These are phyloP conservation scores for Colletotrichum sp. DNA, from an alignment of 2,329 filamentous ascomycete genomes.

Conservation along the genomic window DNA sequence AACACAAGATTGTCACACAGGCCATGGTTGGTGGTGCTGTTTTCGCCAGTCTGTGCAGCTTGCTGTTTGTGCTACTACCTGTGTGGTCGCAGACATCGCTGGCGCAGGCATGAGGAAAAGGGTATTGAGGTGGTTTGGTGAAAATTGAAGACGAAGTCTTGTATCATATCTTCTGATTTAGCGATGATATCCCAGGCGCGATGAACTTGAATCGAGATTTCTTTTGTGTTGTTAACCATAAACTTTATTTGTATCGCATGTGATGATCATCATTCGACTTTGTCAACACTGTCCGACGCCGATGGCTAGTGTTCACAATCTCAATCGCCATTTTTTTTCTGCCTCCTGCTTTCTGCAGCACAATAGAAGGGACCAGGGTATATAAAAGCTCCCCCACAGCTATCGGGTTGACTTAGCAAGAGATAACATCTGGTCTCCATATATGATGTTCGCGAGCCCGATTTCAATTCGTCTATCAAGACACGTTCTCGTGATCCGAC, in stretches of 20 bases:
- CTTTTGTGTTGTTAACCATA: background rate
- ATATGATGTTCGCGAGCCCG: too few species aligned
- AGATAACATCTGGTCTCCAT: too few species aligned
- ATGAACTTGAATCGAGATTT: background rate
- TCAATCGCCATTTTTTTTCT: rapidly evolving
- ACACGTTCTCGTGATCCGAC: background rate
- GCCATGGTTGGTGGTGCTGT: constrained; percentile 41
- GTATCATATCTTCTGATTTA: background rate
- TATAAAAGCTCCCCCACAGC: background rate
- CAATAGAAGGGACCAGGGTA: rapidly evolving
- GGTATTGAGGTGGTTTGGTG: background rate
- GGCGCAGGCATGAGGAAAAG: background rate
- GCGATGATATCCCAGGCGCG: background rate
- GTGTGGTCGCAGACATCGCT: constrained; percentile 42
- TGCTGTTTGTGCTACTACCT: constrained; percentile 48
- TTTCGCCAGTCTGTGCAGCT: constrained; percentile 39
- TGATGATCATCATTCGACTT: background rate
- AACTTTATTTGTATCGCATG: rapidly evolving
- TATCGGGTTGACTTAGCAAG: background rate
- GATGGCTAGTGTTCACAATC: rapidly evolving
- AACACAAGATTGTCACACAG: constrained; percentile 49
- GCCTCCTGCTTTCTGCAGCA: background rate
- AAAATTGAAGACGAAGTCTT: background rate
- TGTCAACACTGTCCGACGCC: rapidly evolving
- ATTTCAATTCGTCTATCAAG: rapidly evolving